phyloP scores from a whole-genome alignment of 2,329 filamentous ascomycete species.

The Fonsecaea nubica region DNA sequence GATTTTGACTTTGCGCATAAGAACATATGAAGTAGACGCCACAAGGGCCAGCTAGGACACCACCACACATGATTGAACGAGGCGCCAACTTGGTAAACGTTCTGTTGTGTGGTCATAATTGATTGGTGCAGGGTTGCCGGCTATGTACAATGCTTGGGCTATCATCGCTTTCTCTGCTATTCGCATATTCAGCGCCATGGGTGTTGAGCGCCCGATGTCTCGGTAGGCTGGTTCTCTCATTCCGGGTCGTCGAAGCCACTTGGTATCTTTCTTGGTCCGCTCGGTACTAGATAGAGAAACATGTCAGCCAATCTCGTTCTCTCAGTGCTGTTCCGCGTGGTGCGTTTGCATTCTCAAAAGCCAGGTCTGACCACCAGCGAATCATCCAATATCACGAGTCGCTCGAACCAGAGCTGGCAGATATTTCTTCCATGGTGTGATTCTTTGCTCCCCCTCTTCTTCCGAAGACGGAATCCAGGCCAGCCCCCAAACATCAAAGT shows the following conservation, averaged over 20 bases:
- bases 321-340: neutral
- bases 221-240: conserved; percentile 41
- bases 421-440: neutral
- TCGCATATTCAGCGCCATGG: neutral
- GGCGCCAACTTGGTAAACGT: too few species aligned
- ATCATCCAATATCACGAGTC: neutral
- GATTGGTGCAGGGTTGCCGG: neutral
- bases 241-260: conserved; percentile 54
- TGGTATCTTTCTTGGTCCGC: conserved; percentile 54
- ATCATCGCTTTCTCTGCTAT: neutral
- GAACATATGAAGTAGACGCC: too few species aligned
- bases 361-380: neutral
- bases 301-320: conserved; percentile 24
- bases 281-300: conserved; percentile 48
- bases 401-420: neutral
- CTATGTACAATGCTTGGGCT: conserved; percentile 10
- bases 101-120: too few species aligned
- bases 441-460: neutral
- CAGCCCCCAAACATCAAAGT: neutral
- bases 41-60: too few species aligned
- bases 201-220: neutral
- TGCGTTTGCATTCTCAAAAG: neutral
- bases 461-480: neutral
- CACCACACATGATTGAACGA: too few species aligned
- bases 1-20: too few species aligned